Evolutionary conservation across 2,329 filamentous ascomycete species (phyloP).

Genomic region (Fusarium ambrosium): DNA sequence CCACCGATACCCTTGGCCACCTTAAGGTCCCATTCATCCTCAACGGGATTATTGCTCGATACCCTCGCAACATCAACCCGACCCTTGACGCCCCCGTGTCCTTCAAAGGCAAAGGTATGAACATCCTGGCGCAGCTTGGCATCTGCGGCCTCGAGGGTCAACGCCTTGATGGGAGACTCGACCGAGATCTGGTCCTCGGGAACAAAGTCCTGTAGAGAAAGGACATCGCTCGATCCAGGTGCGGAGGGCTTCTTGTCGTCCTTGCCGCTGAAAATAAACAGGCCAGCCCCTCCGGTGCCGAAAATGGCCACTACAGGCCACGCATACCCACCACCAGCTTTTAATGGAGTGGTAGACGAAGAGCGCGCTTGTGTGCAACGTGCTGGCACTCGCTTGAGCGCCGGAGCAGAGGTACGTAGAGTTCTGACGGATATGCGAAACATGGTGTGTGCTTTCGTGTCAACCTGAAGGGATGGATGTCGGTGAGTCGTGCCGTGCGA

Average conservation of each 20-base stretch:
- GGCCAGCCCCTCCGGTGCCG: constrained; percentile 21
- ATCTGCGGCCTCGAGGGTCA: constrained; percentile 48
- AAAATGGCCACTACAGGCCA: constrained; percentile 21
- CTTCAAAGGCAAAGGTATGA: constrained; percentile 49
- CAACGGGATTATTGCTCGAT: constrained; percentile 53
- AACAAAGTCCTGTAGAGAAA: constrained; percentile 14
- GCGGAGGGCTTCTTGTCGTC: neutral
- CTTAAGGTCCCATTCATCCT: constrained; percentile 54
- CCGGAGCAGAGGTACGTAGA: neutral
- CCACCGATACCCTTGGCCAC: constrained; percentile 49
- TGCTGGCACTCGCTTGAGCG: constrained; percentile 9
- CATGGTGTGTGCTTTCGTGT: constrained; percentile 17
- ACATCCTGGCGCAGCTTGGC: constrained; percentile 49
- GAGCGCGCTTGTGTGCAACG: constrained; percentile 14
- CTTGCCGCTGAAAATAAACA: constrained; percentile 22
- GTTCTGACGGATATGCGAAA: constrained; percentile 15
- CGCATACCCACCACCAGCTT: constrained; percentile 1
- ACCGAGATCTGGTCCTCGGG: constrained; percentile 41
- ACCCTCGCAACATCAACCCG: constrained; percentile 53
- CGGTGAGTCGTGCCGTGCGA: neutral
- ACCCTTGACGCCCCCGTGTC: constrained; percentile 41
- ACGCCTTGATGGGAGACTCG: constrained; percentile 46
- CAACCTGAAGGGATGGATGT: neutral
- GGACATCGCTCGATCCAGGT: constrained; percentile 6
- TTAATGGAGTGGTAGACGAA: constrained; percentile 28